Base-by-base conservation (phyloP, 2,329 filamentous ascomycete species). In the Nigrospora sphaerica region DNA sequence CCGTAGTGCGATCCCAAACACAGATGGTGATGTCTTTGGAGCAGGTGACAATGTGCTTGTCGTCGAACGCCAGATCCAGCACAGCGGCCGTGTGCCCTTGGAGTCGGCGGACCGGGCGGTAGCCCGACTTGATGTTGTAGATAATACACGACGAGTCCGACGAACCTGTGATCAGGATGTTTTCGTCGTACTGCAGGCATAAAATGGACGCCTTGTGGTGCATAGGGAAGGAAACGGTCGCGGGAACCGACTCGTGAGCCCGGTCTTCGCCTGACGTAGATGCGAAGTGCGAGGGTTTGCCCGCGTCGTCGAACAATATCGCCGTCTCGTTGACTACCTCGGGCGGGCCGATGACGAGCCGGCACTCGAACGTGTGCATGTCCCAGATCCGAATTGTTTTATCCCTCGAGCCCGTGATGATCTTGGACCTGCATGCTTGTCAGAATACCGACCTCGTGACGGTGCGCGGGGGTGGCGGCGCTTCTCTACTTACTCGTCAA, bases 311-410 rank as follows among this genome's bases (percentile, higher is more conserved):
- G 46, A 69, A 63, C 32, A 83, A 69, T 33, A 82, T 62, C n/a
- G 67, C 62, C 38, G 66, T 60, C 59, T 76, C 64, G 55, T 73
- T 68, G 58, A 85, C 68, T 54, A 88, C 70, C 52, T 80, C 80
- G 1, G 81, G 81, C 1, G 90, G 87, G 1, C 92, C 92, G 56
- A 98, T 92, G 40, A 97, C 80, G 49, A 92, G 83, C 44, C 82
- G 76, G 64, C 93, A 98, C 55, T 87, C 77, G 62, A 89, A 86
- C 11, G 88, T 95, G 56, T 87, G 84, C 71, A 95, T 86, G 65
- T 97, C 89, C 93, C 93, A 98, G 32, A 98, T 81, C 43, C 93
- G 86, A 55, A 98, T 93, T 0, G 93, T 97, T 62, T 88, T 88
- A 67, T 98, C 93, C 51, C 93, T 85, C 11, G 92, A 96, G 28